Base-by-base conservation (phyloP, 2,329 filamentous ascomycete species). In the Diplodia sapinea region DNA sequence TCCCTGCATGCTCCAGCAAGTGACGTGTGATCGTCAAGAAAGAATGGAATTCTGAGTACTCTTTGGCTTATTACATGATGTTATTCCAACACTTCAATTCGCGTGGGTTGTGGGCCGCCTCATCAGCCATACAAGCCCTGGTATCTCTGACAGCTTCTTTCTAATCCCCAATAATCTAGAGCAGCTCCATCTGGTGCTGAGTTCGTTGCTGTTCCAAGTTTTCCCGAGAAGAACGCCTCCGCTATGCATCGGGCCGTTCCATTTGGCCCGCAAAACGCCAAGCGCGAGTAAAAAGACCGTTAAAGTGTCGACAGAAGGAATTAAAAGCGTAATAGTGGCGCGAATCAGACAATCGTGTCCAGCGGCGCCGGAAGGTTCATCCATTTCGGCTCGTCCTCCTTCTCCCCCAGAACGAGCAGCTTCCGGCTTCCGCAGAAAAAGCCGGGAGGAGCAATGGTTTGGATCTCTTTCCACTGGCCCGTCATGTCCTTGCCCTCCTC, bases 381-480 rank as follows among this genome's bases (percentile, higher is more conserved):
- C 78, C 78, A 79, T 38, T 74, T 73, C 29, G 73, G 71, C 50
- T 75, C 66, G 26, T 74, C 76, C 61, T 78, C 71, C 33, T 72
- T 72, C 67, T 79, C 77, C 55, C 79, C 79, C 65, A 84, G 76
- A 6, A 84, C 79, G n/a, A 83, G 81, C 74, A 88, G 79, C 71
- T 84, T 83, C 33, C 84, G 78, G 3, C 83, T 80, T 8, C 84
- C 85, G 73, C 87, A 89, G 73, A 85, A 88, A 68, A 85, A 86
- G 1, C 84, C 84, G 0, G 84, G 85, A 0, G 84, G 84, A 0
- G 84, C 83, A 54, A 86, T 79, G 72, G 85, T 84, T 69, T 86
- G 81, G 7, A 85, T 82, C 69, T 84, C 68, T 12, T 67, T 36
- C 51, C 71, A 78, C 36, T 74, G 71, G n/a, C 77, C 77, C 6